These are phyloP conservation scores for Paramecium sonneborni DNA, from an alignment of 73 alveolate genomes.

Conservation along the genomic window DNA sequence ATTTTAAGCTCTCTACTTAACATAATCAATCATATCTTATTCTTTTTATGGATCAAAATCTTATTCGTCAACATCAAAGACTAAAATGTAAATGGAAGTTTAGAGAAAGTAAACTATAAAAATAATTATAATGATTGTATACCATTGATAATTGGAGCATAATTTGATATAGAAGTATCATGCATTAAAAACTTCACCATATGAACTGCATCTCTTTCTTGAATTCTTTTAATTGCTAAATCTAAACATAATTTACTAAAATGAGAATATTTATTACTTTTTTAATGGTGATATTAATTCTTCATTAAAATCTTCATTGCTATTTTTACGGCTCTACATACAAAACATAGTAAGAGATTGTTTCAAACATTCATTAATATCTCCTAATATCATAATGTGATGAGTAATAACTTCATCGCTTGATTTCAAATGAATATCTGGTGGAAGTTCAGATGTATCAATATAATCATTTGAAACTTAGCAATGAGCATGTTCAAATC, in stretches of 20 bases:
- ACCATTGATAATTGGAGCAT: conserved; percentile 31
- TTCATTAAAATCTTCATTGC: background rate
- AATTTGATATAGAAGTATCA: background rate
- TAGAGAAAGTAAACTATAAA: background rate
- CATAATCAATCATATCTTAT: background rate
- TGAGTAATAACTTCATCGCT: background rate
- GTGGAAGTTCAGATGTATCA: conserved; percentile 10
- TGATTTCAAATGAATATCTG: background rate
- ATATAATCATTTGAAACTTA: background rate
- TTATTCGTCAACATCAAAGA: background rate
- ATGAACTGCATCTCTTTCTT: background rate
- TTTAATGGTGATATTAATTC: background rate
- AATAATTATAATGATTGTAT: background rate
- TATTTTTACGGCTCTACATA: conserved; percentile 26
- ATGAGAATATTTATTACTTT: background rate
- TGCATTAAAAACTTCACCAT: conserved; percentile 12
- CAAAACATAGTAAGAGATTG: background rate
- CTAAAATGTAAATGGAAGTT: background rate
- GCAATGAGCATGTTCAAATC: background rate
- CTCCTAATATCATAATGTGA: conserved; percentile 38
- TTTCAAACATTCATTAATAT: background rate
- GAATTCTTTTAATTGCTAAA: background rate
- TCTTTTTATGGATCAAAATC: background rate
- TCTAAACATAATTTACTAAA: background rate
- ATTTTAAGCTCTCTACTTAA: background rate